Evolutionary conservation across 768 basidiomycete species (phyloP).

Genomic region (Termitomyces sp.): DNA sequence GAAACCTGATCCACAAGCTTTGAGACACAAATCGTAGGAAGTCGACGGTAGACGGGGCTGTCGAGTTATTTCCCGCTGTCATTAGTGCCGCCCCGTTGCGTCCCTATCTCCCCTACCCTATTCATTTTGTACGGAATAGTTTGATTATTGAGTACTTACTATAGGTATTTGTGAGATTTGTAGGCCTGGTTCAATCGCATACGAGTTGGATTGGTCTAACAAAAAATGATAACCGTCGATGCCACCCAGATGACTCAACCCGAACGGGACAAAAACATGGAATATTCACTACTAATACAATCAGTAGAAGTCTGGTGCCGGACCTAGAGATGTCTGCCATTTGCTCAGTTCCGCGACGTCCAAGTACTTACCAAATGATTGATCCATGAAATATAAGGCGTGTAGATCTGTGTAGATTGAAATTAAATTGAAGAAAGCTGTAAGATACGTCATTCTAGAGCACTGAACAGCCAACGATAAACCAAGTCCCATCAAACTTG

Average conservation of each 20-base stretch:
- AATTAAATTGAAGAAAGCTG: background rate
- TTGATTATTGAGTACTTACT: no score
- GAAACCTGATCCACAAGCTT: constrained; percentile 14
- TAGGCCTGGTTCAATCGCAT: no score
- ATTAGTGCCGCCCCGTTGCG: no score
- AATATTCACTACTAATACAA: background rate
- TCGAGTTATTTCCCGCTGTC: no score
- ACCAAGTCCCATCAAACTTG: background rate
- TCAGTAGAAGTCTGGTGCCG: background rate
- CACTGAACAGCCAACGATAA: background rate
- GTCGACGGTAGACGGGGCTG: no score
- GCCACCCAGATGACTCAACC: no score
- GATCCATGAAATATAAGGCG: no score
- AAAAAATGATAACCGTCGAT: no score
- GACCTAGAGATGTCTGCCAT: background rate
- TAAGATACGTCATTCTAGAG: background rate
- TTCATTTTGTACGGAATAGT: no score
- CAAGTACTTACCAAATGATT: background rate
- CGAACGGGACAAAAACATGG: background rate
- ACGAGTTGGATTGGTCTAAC: no score
- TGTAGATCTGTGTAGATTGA: background rate
- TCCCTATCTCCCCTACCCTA: no score
- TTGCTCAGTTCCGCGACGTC: background rate
- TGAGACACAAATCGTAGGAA: constrained; percentile 17
- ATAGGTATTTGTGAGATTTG: no score